phyloP scores from a whole-genome alignment of 2,329 filamentous ascomycete genomes.

The Fusarium sp. region DNA sequence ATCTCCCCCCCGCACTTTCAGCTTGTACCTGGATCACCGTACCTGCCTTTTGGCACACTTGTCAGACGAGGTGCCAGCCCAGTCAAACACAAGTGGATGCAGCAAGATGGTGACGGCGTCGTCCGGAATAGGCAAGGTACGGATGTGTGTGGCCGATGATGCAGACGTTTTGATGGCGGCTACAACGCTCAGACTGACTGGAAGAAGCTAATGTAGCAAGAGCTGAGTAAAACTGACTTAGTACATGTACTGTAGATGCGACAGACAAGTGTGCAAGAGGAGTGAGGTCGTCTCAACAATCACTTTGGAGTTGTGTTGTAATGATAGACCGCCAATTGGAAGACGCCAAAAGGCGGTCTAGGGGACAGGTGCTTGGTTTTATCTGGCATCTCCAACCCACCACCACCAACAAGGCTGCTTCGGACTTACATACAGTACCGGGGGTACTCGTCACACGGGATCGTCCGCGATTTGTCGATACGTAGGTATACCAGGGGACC shows the following conservation, averaged over 20 bases:
- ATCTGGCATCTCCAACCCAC: constrained; percentile 32
- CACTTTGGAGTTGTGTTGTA: constrained; percentile 37
- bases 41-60: constrained; percentile 37
- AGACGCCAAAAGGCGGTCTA: constrained; percentile 46
- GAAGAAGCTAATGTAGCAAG: constrained; percentile 12
- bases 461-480: constrained; percentile 34
- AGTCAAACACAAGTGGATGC: constrained; percentile 23
- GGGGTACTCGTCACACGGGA: constrained; percentile 8
- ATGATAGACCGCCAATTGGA: constrained; percentile 50
- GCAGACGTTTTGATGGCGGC: constrained; percentile 24
- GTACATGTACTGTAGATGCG: neutral
- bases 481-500: constrained; percentile 15
- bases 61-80: constrained; percentile 8
- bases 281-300: constrained; percentile 10
- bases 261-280: neutral
- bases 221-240: constrained; percentile 7
- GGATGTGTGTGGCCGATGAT: constrained; percentile 26
- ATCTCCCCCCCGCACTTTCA: constrained; percentile 33
- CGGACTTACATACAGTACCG: constrained; percentile 16
- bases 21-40: constrained; percentile 37
- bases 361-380: constrained; percentile 2
- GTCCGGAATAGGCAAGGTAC: constrained; percentile 40
- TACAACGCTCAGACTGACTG: constrained; percentile 34
- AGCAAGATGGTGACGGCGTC: constrained; percentile 25
- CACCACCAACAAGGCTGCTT: constrained; percentile 11